Percentiles rank a stretch among this genome's conserved stretches.
These are phyloP conservation scores for Furcasterigmium sp. DNA, from an alignment of 2,329 filamentous ascomycete genomes.

Conservation along the genomic window DNA sequence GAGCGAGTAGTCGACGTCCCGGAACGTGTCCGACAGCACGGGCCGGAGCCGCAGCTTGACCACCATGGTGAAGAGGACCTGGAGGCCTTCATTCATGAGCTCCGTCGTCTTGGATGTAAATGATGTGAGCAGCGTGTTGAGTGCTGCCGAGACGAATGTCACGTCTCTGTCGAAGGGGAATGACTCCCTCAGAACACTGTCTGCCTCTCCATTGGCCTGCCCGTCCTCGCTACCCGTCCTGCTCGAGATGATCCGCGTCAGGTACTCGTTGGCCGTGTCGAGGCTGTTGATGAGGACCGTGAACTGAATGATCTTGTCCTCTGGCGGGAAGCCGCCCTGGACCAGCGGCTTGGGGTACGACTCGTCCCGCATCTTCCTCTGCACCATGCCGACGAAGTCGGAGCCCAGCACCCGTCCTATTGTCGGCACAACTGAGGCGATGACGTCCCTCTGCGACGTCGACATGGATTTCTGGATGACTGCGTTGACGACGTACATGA, in stretches of 20 bases:
- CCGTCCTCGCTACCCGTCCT: constrained; percentile 42
- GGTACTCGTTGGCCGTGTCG: constrained; percentile 86
- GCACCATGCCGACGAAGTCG: constrained; percentile 95
- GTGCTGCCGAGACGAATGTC: constrained; percentile 59
- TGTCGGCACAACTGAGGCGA: constrained; percentile 72
- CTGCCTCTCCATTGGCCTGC: constrained; percentile 25
- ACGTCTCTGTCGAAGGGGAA: constrained; percentile 82
- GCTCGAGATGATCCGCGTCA: constrained; percentile 74
- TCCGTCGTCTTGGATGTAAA: constrained; percentile 78
- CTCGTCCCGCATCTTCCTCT: constrained; percentile 96
- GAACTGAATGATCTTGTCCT: constrained; percentile 84
- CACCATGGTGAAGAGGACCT: constrained; percentile 82
- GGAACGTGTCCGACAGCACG: constrained; percentile 82
- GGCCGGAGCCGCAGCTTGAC: constrained; percentile 80
- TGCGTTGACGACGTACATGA: constrained; percentile 98
- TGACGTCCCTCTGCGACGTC: constrained; percentile 75
- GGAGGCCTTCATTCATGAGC: constrained; percentile 76
- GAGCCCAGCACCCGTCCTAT: constrained; percentile 75
- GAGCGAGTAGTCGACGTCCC: constrained; percentile 81
- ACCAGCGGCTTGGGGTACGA: constrained; percentile 78
- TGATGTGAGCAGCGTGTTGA: constrained; percentile 63
- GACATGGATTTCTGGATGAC: constrained; percentile 82
- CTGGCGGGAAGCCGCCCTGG: constrained; percentile 77
- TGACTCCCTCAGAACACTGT: constrained; percentile 48
- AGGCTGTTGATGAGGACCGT: constrained; percentile 94